Base-by-base conservation (phyloP, 352 stramenopile genomes). In the Pythium phragmiticola region DNA sequence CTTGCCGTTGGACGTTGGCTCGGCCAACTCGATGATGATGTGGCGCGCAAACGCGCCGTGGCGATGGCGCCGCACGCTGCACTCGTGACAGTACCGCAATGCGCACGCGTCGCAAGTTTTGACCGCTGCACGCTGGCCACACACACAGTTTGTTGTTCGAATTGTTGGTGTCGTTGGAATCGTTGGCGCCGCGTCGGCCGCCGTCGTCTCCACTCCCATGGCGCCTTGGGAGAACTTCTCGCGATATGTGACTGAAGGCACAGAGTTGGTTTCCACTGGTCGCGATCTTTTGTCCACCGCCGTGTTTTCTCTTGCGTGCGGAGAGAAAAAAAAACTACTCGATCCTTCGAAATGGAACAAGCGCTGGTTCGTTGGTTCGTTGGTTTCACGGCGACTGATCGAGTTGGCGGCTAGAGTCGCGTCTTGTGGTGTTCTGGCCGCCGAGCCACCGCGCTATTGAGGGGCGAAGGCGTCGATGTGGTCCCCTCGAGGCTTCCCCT, bases 1-100 rank as follows among this genome's bases (percentile, higher is more conserved):
- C 42, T 11, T 23, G 17, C 17, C 17, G 5, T 48, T 2, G 12
- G 12, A 39, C 45, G 33, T 59, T 19, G 52, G n/a, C 36, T 9
- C 30, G 23, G 28, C 3, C 48, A 68, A 43, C 13, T 64, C 55
- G 37, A 53, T 63, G 58, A 78, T 41, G 17, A 28, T 41, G 46
- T 82, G 75, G 37, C 72, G 72, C 45, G 62, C 49, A 39, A 82
- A 80, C 30, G 75, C 62, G 43, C 75, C 75, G 42, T 75, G 74
- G 23, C 50, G 46, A 45, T 82, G 75, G 43, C 75, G 75, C 19
- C 61, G 53, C 23, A 41, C 47, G 57, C 63, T 55, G 60, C 75
- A 84, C 1, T 23, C 41, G 2, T 45, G 47, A 60, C 76, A 84
- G 57, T 80, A 82, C 13, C 51, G 50, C 17, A 84, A 59, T 12